Percentiles rank a stretch among this genome's conserved stretches.
Evolutionary conservation across 2,329 filamentous ascomycete genomes (phyloP).

Genomic region (Ceratocystis diversiconidia): DNA sequence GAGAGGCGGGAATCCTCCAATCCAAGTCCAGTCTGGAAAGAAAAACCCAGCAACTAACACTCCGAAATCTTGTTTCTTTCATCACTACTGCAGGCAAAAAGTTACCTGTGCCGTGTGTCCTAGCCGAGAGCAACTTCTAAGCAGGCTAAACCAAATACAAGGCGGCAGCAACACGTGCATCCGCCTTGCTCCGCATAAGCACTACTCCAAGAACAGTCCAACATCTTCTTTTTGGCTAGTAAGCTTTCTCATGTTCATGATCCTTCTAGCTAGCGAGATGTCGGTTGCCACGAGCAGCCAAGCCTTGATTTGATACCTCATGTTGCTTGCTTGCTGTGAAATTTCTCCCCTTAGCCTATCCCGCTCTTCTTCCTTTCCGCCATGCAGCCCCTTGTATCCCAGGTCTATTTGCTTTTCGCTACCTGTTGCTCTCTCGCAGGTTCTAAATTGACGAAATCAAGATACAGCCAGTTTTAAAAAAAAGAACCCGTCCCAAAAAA

Average conservation of each 20-base stretch:
- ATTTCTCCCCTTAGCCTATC: too few relatives aligned
- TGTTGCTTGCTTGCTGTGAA: too few relatives aligned
- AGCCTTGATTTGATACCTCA: not conserved
- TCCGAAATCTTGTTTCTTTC: not conserved
- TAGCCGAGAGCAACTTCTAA: too few relatives aligned
- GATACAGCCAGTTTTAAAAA: too few relatives aligned
- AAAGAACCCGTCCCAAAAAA: too few relatives aligned
- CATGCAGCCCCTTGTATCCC: not conserved
- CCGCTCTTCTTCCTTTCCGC: not conserved
- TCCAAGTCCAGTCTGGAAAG: not conserved
- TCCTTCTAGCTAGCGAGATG: not conserved
- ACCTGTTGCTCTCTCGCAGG: too few relatives aligned
- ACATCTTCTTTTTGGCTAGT: not conserved
- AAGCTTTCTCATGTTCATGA: not conserved
- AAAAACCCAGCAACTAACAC: not conserved
- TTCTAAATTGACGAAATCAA: too few relatives aligned
- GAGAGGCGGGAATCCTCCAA: not conserved
- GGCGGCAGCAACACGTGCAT: not conserved
- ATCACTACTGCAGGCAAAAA: not conserved
- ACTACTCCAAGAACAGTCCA: not conserved
- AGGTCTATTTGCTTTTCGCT: not conserved
- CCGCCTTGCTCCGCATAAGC: not conserved
- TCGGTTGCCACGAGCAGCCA: not conserved
- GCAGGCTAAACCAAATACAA: too few relatives aligned
- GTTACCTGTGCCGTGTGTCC: too few relatives aligned